Conservation (phyloP, 352 stramenopile genomes). For the Pythium rishiriense region DNA sequence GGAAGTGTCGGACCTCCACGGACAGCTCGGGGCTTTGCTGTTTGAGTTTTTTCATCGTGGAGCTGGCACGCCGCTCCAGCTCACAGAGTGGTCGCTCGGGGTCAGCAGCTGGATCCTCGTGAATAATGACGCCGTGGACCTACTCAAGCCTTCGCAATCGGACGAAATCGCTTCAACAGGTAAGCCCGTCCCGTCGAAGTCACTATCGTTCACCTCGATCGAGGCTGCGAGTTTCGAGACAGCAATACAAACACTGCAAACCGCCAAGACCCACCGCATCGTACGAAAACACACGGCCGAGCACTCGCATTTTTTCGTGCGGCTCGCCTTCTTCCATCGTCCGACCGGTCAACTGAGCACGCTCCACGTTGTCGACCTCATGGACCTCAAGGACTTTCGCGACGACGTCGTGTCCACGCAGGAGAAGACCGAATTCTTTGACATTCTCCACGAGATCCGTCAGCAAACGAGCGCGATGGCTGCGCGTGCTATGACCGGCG, state of each 20-base stretch:
- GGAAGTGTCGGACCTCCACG: slow-evolving; percentile 54
- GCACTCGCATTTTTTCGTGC: slow-evolving; percentile 69
- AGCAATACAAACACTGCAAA: slow-evolving; percentile 61
- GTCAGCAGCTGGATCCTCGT: slow-evolving; percentile 77
- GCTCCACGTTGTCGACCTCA: slow-evolving; percentile 61
- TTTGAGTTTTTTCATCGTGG: slow-evolving; percentile 42
- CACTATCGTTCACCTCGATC: slow-evolving; percentile 52
- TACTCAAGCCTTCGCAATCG: slow-evolving; percentile 36
- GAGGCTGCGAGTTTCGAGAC: slow-evolving; percentile 44
- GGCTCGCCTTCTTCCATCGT: slow-evolving; percentile 56
- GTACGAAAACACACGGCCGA: slow-evolving; percentile 65
- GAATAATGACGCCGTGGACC: slow-evolving; percentile 58
- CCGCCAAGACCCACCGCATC: slow-evolving; percentile 72
- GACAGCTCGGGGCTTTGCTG: slow-evolving; percentile 55
- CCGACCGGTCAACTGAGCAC: slow-evolving; percentile 57
- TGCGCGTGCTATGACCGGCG: neutral
- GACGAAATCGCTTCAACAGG: neutral
- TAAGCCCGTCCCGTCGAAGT: neutral
- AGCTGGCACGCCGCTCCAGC: neutral
- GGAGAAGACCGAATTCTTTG: slow-evolving; percentile 65
- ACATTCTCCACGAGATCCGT: slow-evolving; percentile 52
- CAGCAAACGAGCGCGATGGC: slow-evolving; percentile 16
- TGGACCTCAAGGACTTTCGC: slow-evolving; percentile 63
- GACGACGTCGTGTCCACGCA: slow-evolving; percentile 29
- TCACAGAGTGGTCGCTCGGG: slow-evolving; percentile 42